Conservation (phyloP, 2,329 filamentous ascomycete genomes). For the Alternaria ethzedia region DNA sequence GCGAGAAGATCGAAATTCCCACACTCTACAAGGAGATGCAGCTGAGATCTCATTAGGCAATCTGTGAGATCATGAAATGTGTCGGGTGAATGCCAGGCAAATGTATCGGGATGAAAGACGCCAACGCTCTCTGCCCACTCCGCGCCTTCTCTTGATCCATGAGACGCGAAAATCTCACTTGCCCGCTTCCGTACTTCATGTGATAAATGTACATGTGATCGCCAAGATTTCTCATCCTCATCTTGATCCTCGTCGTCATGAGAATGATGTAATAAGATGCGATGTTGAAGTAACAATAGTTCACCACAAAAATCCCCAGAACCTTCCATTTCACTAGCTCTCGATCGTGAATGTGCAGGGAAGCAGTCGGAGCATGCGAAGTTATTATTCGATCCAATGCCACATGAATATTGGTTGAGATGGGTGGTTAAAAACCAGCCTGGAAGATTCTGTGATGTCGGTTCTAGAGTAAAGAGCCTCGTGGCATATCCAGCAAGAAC, state of each 20-base stretch:
- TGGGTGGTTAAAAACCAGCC: not conserved
- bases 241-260: no score
- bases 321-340: not conserved
- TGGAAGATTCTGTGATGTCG: no score
- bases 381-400: no score
- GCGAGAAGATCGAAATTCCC: no score
- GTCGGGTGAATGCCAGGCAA: no score
- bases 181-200: not conserved
- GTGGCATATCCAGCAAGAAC: no score
- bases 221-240: no score
- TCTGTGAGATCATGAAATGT: no score
- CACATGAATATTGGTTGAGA: not conserved
- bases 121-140: not conserved
- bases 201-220: not conserved
- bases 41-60: no score
- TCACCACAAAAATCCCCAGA: not conserved
- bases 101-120: not conserved
- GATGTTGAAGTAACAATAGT: not conserved
- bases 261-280: no score
- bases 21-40: no score
- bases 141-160: no score
- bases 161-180: not conserved
- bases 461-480: not conserved
- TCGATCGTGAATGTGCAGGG: not conserved
- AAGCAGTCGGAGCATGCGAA: not conserved